Percentiles rank a stretch among this genome's conserved stretches.
phyloP scores from a whole-genome alignment of 257 asterid species.

The Solanum okadae region DNA sequence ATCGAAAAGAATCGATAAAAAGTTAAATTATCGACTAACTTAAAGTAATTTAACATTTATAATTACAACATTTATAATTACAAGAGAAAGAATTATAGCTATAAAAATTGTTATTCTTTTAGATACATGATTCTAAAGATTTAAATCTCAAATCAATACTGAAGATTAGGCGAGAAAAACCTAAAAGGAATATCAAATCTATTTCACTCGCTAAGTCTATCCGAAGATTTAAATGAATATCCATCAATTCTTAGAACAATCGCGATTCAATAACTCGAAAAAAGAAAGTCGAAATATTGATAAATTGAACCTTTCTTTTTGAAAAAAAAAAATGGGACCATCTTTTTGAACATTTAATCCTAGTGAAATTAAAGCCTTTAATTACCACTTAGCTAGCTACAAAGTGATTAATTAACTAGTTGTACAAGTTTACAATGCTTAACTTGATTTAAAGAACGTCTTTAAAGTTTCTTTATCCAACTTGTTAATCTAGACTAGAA shows the following conservation, averaged over 20 bases:
- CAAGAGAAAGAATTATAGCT: background rate
- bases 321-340: background rate
- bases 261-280: too few species aligned
- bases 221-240: background rate
- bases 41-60: background rate
- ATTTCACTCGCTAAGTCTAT: background rate
- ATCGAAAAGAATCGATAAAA: background rate
- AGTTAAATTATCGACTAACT: background rate
- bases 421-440: background rate
- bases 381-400: background rate
- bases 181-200: background rate
- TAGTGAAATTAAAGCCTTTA: background rate
- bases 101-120: background rate
- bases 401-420: background rate
- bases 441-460: background rate
- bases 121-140: background rate
- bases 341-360: background rate
- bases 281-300: too few species aligned
- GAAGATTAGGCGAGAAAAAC: background rate
- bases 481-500: background rate
- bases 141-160: background rate
- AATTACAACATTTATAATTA: background rate
- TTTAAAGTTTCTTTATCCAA: background rate
- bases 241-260: fast-evolving
- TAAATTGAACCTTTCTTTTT: background rate